phyloP scores from a whole-genome alignment of 345 rosid species.

The Pugionium dolabratum region DNA sequence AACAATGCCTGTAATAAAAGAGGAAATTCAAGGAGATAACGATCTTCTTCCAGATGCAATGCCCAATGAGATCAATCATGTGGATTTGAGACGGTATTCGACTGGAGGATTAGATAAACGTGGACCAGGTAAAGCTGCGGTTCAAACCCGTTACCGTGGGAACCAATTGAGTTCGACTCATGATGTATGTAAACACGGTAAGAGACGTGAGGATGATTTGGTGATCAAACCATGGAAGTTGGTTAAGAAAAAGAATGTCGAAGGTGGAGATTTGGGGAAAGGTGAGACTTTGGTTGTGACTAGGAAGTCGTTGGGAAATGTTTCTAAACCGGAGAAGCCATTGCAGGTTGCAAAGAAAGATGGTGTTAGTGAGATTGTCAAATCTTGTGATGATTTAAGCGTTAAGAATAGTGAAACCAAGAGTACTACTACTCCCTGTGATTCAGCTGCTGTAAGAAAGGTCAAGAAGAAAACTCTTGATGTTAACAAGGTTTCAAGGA shows the following conservation, averaged over 20 bases:
- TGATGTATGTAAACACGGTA: conserved; percentile 77
- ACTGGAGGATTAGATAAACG: conserved; percentile 41
- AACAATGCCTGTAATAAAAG: conserved; percentile 17
- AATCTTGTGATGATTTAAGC: conserved; percentile 18
- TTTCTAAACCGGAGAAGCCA: conserved; percentile 22
- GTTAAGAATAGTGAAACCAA: conserved; percentile 26
- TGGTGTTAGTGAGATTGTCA: conserved; percentile 22
- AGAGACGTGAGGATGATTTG: conserved; percentile 40
- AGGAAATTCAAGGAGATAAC: conserved; percentile 16
- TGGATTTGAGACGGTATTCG: conserved; percentile 44
- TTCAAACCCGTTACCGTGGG: conserved; percentile 61
- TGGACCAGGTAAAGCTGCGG: conserved; percentile 36
- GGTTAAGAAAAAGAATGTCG: conserved; percentile 31
- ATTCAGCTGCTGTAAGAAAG: conserved; percentile 12
- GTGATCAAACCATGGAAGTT: conserved; percentile 46
- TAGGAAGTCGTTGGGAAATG: conserved; percentile 33
- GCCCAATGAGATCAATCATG: conserved; percentile 4
- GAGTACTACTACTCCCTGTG: conserved; percentile 12
- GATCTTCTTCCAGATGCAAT: conserved; percentile 28
- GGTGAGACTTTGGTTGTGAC: conserved; percentile 27
- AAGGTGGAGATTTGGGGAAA: conserved; percentile 30
- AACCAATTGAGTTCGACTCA: conserved; percentile 73
- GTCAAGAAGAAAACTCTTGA: conserved; percentile 34
- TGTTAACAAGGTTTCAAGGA: conserved; percentile 41
- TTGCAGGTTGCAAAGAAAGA: conserved; percentile 38